Evolutionary conservation across 2,329 filamentous ascomycete genomes (phyloP), one percentile per base, ranked within the genome.

Genomic region (Fusarium chlamydosporum): DNA sequence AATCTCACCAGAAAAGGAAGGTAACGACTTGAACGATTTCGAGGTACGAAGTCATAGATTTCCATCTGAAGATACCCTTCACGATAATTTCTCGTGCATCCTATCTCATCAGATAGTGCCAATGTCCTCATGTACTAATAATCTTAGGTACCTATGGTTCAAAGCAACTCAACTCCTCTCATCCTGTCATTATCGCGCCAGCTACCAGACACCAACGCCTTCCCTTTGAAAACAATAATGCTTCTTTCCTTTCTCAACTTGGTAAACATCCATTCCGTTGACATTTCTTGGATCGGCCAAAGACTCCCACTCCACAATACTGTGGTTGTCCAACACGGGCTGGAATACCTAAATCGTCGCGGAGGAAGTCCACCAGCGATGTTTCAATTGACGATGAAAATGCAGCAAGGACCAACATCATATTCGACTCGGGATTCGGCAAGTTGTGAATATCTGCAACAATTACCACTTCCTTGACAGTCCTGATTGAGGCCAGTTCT

Each of bases 321-420:
- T 69, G 68, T 35, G 69, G 48, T 40, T 74, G 51, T 31, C 72
- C 73, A 47, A 72, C 65, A 11, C 61, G 57, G 6, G 72, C 70
- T 16, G 74, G 72, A 59, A 75, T 71, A 8, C 70, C 71, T 15
- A 76, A 47, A 52, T 78, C 75, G 29, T 71, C 64, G 37, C 73
- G 70, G 64, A 89, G 73, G 75, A 84, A 89, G 60, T 86, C 84
- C 38, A 81, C 79, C 75, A 90, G 84, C 4, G 84, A 84, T 8
- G 77, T 82, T 65, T 88, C 85, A 18, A 90, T 84, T 55, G 87
- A 89, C 34, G 82, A 83, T 31, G 87, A 89, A 67, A 90, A 87
- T 26, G 86, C 83, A 3, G 88, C 84, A 73, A 86, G 89, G 63
- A 88, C 82, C 5, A 85, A 81, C 83, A 88, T 85, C 43, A 82